Evolutionary conservation across 768 basidiomycete genomes (phyloP), one percentile per base, ranked within the genome.

Genomic region (Lentinula boryana): DNA sequence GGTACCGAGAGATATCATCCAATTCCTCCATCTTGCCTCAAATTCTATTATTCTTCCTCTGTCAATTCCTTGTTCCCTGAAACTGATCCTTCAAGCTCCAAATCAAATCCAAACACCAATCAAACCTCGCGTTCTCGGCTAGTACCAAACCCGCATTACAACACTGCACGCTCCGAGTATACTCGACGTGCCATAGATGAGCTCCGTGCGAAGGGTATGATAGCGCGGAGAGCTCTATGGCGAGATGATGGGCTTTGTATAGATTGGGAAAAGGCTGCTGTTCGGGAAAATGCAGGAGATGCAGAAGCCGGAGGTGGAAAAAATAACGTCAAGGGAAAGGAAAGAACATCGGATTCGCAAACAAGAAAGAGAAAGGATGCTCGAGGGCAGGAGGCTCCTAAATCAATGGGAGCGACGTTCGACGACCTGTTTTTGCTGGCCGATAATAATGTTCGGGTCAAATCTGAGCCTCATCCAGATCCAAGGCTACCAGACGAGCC

Each of bases 1-100:
- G 55, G 55, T 27, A 56, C 55, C 38, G 40, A 56, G 15, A 16
- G 55, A 27, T 56, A 56, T 21, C 15, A 56, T 43, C 55, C 55
- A 40, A 40, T 56, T 41, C 55, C 55, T 16, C 21, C 55, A 2
- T 40, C 55, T 21, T 56, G 55, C 40, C 55, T 21, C 18, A 56
- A 56, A 43, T 43, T 41, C 23, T 15, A 18, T 4, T 27, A 16
- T 10, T 18, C 12, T 36, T 13, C 51, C n/a, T 4, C 13, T 32
- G 16, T 33, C 33, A n/a, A 52, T 35, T n/a, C 32, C 5, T 33
- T 9, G 6, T 27, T 33, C 33, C 51, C 27, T 31, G 35, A 16
- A 4, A 52, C 41, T 12, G 15, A 13, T 18, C 6, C 41, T n/a
- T 43, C 41, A 18, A 43, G 16, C 2, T 18, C 41, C 41, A 43